phyloP scores from a whole-genome alignment of 495 filamentous ascomycete species.

The Glarea lozoyensis region DNA sequence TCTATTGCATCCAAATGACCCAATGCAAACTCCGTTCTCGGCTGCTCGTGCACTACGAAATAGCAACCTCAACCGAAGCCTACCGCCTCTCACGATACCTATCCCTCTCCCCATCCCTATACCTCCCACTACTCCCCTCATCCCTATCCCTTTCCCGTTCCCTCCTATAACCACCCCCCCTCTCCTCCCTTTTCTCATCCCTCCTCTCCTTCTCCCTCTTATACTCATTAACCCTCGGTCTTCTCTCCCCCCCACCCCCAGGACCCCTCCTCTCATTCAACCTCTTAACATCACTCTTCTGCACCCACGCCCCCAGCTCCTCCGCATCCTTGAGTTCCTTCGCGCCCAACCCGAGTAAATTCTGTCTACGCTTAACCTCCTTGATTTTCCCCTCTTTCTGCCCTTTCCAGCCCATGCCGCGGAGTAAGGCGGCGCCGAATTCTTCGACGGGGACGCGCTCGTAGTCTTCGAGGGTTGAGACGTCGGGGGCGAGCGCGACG shows the following conservation, averaged over 20 bases:
- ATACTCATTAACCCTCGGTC: slow-evolving; percentile 27
- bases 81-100: neutral
- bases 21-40: too few species aligned
- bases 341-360: slow-evolving; percentile 78
- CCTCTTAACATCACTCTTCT: slow-evolving; percentile 41
- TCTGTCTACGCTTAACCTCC: slow-evolving; percentile 56
- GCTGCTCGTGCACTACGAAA: slow-evolving; percentile 13
- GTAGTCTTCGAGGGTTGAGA: slow-evolving; percentile 76
- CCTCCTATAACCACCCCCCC: slow-evolving; percentile 20
- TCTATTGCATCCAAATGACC: too few species aligned
- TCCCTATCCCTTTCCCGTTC: slow-evolving; percentile 17
- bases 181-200: slow-evolving; percentile 26
- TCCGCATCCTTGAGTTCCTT: slow-evolving; percentile 63
- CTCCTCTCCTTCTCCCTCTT: slow-evolving; percentile 32
- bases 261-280: slow-evolving; percentile 36
- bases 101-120: neutral
- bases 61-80: neutral
- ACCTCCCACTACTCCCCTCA: slow-evolving; percentile 1
- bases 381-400: slow-evolving; percentile 42
- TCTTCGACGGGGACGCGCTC: slow-evolving; percentile 83
- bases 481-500: slow-evolving; percentile 61
- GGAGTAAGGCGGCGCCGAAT: slow-evolving; percentile 79
- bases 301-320: slow-evolving; percentile 63
- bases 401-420: slow-evolving; percentile 93
- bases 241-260: slow-evolving; percentile 28